Conservation (phyloP, 345 rosid genomes). For the Dipteronia dyeriana region DNA sequence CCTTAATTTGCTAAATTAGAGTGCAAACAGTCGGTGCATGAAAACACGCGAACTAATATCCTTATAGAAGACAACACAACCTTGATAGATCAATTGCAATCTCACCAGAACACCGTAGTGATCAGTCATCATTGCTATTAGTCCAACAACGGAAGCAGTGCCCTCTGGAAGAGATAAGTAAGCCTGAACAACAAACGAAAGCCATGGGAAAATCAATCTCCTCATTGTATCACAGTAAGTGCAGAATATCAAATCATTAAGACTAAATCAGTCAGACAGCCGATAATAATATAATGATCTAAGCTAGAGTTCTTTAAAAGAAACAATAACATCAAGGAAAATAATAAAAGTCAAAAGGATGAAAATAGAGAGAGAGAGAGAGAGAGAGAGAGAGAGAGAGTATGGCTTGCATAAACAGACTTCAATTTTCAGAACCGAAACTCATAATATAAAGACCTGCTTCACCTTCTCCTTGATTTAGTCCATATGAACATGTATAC, state of each 20-base stretch:
- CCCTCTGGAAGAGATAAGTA: constrained; percentile 90
- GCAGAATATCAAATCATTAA: background rate
- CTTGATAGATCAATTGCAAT: constrained; percentile 1
- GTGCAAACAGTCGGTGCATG: background rate
- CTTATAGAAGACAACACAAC: constrained; percentile 1
- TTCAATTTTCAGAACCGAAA: background rate
- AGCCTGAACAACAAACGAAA: constrained; percentile 50
- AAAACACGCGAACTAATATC: constrained; percentile 3
- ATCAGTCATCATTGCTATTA: constrained; percentile 88
- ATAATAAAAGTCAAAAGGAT: background rate
- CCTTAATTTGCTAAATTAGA: background rate
- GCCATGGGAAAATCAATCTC: constrained; percentile 10
- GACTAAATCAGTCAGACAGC: background rate
- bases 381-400: too few relatives aligned
- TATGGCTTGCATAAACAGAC: background rate
- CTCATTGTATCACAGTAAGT: constrained; percentile 5
- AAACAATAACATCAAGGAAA: background rate
- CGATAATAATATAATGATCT: background rate
- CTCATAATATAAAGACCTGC: background rate
- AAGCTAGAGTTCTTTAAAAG: background rate
- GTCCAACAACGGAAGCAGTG: constrained; percentile 81
- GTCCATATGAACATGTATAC: background rate
- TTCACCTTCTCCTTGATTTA: background rate
- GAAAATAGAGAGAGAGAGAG: background rate
- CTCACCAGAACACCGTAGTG: constrained; percentile 73